Percentiles rank a stretch among this genome's conserved stretches.
These are phyloP conservation scores for Oryza brachyantha DNA, from an alignment of 176 grass and related monocot genomes.

Conservation along the genomic window DNA sequence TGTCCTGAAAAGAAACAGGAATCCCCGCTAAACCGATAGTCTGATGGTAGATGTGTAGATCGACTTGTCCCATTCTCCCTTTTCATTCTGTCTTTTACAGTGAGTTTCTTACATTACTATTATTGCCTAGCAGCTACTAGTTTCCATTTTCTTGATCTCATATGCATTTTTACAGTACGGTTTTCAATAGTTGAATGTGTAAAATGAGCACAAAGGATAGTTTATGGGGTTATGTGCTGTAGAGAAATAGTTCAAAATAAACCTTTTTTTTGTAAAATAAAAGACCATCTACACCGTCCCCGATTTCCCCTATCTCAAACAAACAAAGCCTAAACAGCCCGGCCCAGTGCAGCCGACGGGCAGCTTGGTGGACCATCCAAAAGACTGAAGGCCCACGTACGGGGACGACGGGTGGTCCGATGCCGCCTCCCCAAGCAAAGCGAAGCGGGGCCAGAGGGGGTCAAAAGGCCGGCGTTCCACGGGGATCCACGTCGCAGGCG, in stretches of 20 bases:
- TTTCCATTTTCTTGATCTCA: no score
- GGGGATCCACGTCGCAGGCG: conserved; percentile 34
- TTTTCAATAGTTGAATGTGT: no score
- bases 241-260: no score
- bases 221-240: no score
- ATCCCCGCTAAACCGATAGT: not conserved
- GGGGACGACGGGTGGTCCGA: not conserved
- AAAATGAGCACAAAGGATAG: no score
- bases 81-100: not conserved
- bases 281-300: no score
- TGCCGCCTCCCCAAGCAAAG: conserved; percentile 39
- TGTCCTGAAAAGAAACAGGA: conserved; percentile 2
- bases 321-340: not conserved
- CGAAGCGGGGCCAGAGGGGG: not conserved
- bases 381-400: not conserved
- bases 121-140: not conserved
- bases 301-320: no score
- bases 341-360: not conserved
- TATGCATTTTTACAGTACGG: no score
- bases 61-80: not conserved
- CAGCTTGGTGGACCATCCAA: not conserved
- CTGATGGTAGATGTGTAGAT: not conserved
- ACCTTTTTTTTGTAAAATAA: no score
- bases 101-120: not conserved
- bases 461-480: conserved; percentile 23